A percentile compares a stretch with the other conserved stretches of the same genome.
phyloP scores from a whole-genome alignment of 768 basidiomycete genomes.

The Hericium alpestre region DNA sequence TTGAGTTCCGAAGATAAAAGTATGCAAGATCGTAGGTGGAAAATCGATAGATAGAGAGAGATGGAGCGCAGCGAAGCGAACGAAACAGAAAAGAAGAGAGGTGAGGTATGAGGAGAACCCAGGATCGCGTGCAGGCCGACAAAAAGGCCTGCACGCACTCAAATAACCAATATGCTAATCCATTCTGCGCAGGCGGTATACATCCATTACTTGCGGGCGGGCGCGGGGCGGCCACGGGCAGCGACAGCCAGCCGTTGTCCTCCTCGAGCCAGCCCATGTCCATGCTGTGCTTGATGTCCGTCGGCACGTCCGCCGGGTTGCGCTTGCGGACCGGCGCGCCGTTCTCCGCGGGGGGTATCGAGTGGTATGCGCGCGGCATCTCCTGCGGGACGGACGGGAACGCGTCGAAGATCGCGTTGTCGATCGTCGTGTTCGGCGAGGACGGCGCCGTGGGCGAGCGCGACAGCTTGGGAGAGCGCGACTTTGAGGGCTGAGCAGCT shows the following conservation, averaged over 20 bases:
- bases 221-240: not conserved
- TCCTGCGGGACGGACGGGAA: conserved; percentile 62
- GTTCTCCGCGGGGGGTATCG: conserved; percentile 2
- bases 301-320: not conserved
- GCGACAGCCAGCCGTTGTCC: not conserved
- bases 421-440: conserved; percentile 36
- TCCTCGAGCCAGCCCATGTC: not conserved
- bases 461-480: not conserved
- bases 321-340: not conserved
- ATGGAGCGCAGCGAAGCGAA: not conserved
- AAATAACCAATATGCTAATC: too few relatives aligned
- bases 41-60: not conserved
- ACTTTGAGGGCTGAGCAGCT: not conserved
- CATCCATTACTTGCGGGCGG: too few relatives aligned
- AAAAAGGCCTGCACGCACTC: too few relatives aligned
- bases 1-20: not conserved
- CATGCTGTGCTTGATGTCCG: not conserved
- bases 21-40: not conserved
- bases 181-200: too few relatives aligned
- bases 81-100: not conserved
- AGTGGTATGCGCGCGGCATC: conserved; percentile 14
- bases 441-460: conserved; percentile 13
- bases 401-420: conserved; percentile 53
- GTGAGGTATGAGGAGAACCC: too few relatives aligned
- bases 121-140: too few relatives aligned